Conservation (phyloP, 345 rosid species). For the Linum trigynum region DNA sequence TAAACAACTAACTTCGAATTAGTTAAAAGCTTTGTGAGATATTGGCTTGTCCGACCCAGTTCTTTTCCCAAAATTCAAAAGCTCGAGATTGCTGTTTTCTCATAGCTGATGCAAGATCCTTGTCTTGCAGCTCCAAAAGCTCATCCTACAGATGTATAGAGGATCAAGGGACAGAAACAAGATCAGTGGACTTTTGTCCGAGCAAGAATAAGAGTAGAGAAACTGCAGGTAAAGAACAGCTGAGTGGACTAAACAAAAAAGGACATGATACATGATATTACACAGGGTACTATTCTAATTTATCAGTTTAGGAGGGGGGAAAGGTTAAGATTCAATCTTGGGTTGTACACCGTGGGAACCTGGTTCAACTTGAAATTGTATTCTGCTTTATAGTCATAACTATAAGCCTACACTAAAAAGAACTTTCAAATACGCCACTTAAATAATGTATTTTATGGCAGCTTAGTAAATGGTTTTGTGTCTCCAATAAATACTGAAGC, state of each 20-base stretch:
- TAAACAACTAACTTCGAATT: neutral
- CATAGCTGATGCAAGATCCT: constrained; percentile 64
- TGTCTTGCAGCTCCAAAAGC: constrained; percentile 80
- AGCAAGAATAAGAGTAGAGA: neutral
- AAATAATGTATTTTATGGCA: neutral
- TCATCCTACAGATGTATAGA: constrained; percentile 42
- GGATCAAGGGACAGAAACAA: constrained; percentile 9
- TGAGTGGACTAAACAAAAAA: too few relatives aligned
- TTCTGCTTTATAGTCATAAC: neutral
- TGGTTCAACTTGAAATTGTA: neutral
- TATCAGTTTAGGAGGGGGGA: too few relatives aligned
- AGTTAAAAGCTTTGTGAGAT: constrained; percentile 4
- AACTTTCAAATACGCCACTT: neutral
- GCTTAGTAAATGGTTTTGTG: neutral
- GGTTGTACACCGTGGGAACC: neutral
- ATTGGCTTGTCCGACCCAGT: constrained; percentile 54
- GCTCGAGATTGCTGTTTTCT: constrained; percentile 61
- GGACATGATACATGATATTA: neutral
- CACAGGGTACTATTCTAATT: too few relatives aligned
- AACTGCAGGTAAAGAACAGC: neutral
- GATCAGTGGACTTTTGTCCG: neutral
- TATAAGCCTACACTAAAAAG: neutral
- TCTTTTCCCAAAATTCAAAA: constrained; percentile 74
- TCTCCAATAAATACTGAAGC: neutral
- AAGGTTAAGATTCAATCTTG: neutral